These are phyloP conservation scores for Herpotrichia juniperi DNA, from an alignment of 2,329 filamentous ascomycete species.

Conservation along the genomic window DNA sequence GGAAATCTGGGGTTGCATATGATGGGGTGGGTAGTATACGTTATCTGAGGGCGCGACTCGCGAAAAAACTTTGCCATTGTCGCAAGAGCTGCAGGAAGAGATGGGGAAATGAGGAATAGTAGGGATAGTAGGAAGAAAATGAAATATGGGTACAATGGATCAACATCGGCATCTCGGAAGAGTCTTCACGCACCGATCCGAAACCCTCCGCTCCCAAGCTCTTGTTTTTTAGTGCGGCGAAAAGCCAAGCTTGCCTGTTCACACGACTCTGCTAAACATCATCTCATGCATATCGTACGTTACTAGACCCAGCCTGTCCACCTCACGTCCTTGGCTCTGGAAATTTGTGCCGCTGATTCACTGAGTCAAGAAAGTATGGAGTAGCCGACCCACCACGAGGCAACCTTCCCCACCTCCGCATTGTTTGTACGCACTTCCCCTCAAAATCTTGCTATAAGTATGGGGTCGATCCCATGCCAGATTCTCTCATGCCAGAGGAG, in stretches of 20 bases:
- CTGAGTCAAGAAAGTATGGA: neutral
- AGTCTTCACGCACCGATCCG: neutral
- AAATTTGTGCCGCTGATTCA: neutral
- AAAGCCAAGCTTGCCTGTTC: neutral
- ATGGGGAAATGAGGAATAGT: neutral
- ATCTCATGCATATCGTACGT: no score
- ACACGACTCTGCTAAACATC: neutral
- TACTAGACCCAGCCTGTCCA: neutral
- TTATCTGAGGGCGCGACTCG: neutral
- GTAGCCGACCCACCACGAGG: neutral
- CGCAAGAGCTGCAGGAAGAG: no score
- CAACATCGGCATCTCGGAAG: neutral
- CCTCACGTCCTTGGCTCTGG: neutral
- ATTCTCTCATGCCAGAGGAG: no score
- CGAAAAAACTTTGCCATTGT: neutral
- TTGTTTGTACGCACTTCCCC: neutral
- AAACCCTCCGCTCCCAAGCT: neutral
- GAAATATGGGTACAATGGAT: neutral
- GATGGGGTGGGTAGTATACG: neutral
- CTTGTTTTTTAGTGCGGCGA: conserved; percentile 1
- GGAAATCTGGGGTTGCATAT: neutral
- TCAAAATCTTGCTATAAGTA: neutral
- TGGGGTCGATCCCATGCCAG: neutral
- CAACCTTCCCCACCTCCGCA: neutral
- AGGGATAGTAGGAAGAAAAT: neutral